phyloP scores from a whole-genome alignment of 2,329 filamentous ascomycete species.

The Orbilia javanica region DNA sequence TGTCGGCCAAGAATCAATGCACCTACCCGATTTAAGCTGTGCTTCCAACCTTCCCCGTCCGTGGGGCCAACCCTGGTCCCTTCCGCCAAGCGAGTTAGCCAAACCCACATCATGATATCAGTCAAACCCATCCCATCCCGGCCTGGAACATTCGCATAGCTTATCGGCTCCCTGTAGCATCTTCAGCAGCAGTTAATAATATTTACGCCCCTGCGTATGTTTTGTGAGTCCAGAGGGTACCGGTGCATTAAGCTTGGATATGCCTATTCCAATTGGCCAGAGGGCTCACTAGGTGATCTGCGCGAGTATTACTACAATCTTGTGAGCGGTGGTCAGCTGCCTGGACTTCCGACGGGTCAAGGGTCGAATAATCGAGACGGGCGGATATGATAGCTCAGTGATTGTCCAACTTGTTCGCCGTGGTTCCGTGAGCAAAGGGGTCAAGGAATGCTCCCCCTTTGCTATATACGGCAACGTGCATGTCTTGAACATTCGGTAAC shows the following conservation, averaged over 20 bases:
- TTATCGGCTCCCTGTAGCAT: constrained; percentile 24
- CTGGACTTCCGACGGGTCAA: constrained; percentile 9
- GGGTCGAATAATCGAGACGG: neutral
- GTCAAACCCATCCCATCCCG: constrained; percentile 8
- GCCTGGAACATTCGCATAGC: neutral
- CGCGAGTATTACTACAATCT: neutral
- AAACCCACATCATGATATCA: constrained; percentile 12
- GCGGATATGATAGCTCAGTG: neutral
- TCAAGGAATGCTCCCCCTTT: constrained; percentile 1
- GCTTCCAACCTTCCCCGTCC: constrained; percentile 53
- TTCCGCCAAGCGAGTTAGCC: constrained; percentile 53
- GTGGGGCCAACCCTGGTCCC: constrained; percentile 40
- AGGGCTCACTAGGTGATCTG: neutral
- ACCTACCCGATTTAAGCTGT: constrained; percentile 56
- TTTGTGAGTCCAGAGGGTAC: neutral
- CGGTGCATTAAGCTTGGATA: neutral
- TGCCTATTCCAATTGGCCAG: neutral
- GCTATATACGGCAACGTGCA: neutral
- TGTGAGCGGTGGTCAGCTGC: constrained; percentile 25
- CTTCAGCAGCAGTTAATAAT: no score
- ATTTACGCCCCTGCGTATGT: no score
- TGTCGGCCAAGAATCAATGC: constrained; percentile 47
- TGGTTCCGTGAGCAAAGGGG: constrained; percentile 4
- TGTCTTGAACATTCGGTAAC: neutral
- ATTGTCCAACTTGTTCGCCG: neutral